These are phyloP conservation scores for Amylocarpus encephaloides DNA, from an alignment of 2,329 filamentous ascomycete genomes.

Conservation along the genomic window DNA sequence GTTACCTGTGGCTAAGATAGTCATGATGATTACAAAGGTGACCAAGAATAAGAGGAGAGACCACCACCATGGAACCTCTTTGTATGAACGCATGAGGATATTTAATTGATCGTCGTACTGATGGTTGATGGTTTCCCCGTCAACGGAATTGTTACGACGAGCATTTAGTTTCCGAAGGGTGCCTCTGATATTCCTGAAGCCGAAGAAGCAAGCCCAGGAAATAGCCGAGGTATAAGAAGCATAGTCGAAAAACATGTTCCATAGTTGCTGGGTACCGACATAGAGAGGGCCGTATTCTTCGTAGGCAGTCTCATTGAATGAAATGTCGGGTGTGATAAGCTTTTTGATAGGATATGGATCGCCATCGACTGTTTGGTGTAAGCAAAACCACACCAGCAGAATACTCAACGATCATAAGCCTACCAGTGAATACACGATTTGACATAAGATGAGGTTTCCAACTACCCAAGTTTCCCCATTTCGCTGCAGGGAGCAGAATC, in stretches of 20 bases:
- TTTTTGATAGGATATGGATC: slow-evolving; percentile 30
- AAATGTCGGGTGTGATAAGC: slow-evolving; percentile 32
- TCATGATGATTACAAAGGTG: slow-evolving; percentile 45
- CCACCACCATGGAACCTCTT: slow-evolving; percentile 55
- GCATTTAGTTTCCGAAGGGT: slow-evolving; percentile 40
- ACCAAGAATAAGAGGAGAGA: slow-evolving; percentile 44
- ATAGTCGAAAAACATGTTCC: slow-evolving; percentile 55
- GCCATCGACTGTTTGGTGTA: slow-evolving; percentile 9
- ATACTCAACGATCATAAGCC: neutral
- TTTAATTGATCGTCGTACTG: slow-evolving; percentile 54
- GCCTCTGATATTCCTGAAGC: slow-evolving; percentile 41
- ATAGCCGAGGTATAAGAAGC: slow-evolving; percentile 52
- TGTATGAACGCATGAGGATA: slow-evolving; percentile 49
- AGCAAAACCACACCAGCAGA: neutral
- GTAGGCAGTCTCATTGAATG: slow-evolving; percentile 37
- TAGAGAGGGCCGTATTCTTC: slow-evolving; percentile 47
- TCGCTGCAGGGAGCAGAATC: slow-evolving; percentile 52
- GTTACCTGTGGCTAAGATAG: slow-evolving; percentile 43
- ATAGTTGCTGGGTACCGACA: slow-evolving; percentile 50
- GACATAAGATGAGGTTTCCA: slow-evolving; percentile 52
- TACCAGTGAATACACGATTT: slow-evolving; percentile 36
- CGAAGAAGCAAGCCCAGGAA: slow-evolving; percentile 52
- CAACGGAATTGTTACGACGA: slow-evolving; percentile 28
- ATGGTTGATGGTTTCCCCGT: slow-evolving; percentile 40
- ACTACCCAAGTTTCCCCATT: slow-evolving; percentile 46